These are phyloP conservation scores for Endocarpon pusillum DNA, from an alignment of 495 filamentous ascomycete species.

Conservation along the genomic window DNA sequence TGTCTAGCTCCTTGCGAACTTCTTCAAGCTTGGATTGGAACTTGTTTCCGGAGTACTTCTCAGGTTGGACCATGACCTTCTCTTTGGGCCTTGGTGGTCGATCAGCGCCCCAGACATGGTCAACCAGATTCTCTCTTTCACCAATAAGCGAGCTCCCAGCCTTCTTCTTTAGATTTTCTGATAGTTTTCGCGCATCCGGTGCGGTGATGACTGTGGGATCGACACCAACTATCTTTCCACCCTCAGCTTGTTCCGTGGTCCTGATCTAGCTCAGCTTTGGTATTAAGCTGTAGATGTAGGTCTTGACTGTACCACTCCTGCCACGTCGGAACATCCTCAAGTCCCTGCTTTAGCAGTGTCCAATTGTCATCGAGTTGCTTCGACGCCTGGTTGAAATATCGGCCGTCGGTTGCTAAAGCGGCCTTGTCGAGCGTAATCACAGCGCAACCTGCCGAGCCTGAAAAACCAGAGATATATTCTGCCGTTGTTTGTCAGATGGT, in stretches of 20 bases:
- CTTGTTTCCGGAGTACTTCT: slow-evolving; percentile 67
- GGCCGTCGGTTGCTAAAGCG: slow-evolving; percentile 83
- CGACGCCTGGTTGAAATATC: slow-evolving; percentile 94
- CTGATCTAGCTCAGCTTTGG: slow-evolving; percentile 18
- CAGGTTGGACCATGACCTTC: slow-evolving; percentile 47
- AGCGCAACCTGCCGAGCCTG: slow-evolving; percentile 86
- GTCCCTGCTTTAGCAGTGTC: slow-evolving; percentile 78
- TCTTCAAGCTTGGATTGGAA: slow-evolving; percentile 73
- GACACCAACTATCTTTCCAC: slow-evolving; percentile 75
- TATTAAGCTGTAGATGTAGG: slow-evolving; percentile 1
- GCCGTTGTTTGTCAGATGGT: slow-evolving; percentile 5
- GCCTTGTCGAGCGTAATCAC: slow-evolving; percentile 77
- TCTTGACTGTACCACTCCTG: slow-evolving; percentile 62
- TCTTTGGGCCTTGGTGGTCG: slow-evolving; percentile 62
- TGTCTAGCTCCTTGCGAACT: slow-evolving; percentile 78
- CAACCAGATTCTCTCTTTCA: slow-evolving; percentile 67
- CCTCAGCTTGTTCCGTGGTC: slow-evolving; percentile 65
- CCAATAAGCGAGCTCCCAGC: slow-evolving; percentile 60
- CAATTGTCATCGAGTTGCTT: slow-evolving; percentile 90
- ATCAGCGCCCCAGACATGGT: slow-evolving; percentile 64
- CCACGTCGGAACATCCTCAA: slow-evolving; percentile 91
- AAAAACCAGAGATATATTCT: slow-evolving; percentile 87
- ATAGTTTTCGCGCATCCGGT: slow-evolving; percentile 66
- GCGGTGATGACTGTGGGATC: slow-evolving; percentile 81
- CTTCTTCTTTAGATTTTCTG: slow-evolving; percentile 75